Evolutionary conservation across 345 rosid genomes (phyloP).

Genomic region (Rhodamnia rubescens): DNA sequence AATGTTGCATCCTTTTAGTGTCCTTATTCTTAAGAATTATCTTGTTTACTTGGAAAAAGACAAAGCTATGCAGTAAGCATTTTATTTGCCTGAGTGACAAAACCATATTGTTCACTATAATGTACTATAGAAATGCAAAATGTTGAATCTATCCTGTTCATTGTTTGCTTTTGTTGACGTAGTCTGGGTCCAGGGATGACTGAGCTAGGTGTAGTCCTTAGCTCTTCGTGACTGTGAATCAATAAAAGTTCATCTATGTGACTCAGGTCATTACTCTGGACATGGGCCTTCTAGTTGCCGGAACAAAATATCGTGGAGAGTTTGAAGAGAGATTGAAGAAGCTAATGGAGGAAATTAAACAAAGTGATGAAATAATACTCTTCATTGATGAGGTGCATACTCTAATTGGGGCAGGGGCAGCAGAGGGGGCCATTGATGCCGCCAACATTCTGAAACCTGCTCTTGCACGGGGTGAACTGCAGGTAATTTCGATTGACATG

Average conservation of each 20-base stretch:
- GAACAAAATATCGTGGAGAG: slow-evolving; percentile 96
- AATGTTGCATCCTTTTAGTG: background rate
- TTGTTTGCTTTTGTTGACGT: background rate
- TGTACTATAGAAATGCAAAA: background rate
- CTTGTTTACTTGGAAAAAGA: background rate
- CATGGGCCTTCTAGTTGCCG: slow-evolving; percentile 99
- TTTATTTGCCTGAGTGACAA: background rate
- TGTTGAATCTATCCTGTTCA: background rate
- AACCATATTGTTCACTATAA: background rate
- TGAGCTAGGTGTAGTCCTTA: background rate
- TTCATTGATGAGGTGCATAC: slow-evolving; percentile 99
- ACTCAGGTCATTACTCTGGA: slow-evolving; percentile 88
- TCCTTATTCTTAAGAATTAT: background rate
- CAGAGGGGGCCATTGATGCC: slow-evolving; percentile 99
- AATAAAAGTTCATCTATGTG: background rate
- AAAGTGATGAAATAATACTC: slow-evolving; percentile 92
- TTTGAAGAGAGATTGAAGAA: slow-evolving; percentile 98
- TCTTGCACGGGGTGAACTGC: slow-evolving; percentile 99
- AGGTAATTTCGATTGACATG: slow-evolving; percentile 34
- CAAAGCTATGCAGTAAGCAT: background rate
- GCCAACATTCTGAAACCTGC: slow-evolving; percentile 98
- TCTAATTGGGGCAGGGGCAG: slow-evolving; percentile 97
- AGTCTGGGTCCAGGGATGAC: background rate
- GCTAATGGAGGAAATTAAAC: slow-evolving; percentile 99
- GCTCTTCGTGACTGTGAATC: background rate